Conservation (phyloP, 1,284 basidiomycete species). For the Volvariella surrecta region DNA sequence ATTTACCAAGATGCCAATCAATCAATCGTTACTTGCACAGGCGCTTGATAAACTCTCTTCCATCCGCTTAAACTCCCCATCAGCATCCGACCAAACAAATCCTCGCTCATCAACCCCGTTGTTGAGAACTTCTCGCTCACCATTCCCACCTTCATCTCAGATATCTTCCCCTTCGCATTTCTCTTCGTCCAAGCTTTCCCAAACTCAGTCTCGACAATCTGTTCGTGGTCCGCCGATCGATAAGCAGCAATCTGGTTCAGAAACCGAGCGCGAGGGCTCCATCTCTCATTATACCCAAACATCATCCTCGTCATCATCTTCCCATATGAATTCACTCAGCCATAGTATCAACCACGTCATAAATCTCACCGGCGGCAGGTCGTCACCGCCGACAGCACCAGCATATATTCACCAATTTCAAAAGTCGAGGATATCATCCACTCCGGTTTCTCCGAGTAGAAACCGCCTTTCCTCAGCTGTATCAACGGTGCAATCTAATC, state of each 20-base stretch:
- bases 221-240: constrained; percentile 1
- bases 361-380: not conserved
- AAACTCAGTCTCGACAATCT: constrained; percentile 12
- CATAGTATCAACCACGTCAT: not conserved
- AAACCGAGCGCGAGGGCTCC: constrained; percentile 63
- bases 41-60: constrained; percentile 60
- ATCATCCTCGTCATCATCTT: constrained; percentile 5
- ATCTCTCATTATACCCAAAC: constrained; percentile 20
- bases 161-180: constrained; percentile 20
- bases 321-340: not conserved
- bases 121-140: not conserved
- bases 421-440: constrained; percentile 40
- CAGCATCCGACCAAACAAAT: constrained; percentile 14
- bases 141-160: constrained; percentile 17
- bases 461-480: constrained; percentile 16
- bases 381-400: not conserved
- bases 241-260: constrained; percentile 56
- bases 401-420: constrained; percentile 16
- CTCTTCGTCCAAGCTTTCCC: constrained; percentile 18
- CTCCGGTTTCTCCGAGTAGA: constrained; percentile 46
- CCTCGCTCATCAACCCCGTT: constrained; percentile 1
- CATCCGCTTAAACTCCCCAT: constrained; percentile 24
- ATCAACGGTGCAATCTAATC: not conserved
- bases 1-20: constrained; percentile 15
- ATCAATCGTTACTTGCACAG: constrained; percentile 29